Evolutionary conservation across 495 filamentous ascomycete genomes (phyloP), one percentile per base, ranked within the genome.

Genomic region (Oleoguttula mirabilis): DNA sequence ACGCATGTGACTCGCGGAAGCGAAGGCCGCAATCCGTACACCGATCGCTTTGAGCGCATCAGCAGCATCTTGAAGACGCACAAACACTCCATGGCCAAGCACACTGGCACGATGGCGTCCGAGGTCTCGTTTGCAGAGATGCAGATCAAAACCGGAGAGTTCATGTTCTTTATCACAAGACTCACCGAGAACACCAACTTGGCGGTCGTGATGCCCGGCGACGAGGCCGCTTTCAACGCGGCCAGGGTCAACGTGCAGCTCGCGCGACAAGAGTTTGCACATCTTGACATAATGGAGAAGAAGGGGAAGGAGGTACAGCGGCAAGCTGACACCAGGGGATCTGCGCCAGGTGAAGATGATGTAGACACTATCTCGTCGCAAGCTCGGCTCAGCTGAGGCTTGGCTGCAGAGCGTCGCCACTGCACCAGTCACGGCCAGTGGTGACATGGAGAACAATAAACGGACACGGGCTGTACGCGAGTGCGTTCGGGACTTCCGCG

Each of bases 171-270:
- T 58, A 79, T 93, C 31, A 79, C 80, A 48, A 82, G 87, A 41
- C 80, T 98, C 53, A 98, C 90, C 0, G 85, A 88, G 27, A 98
- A 98, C 55, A 96, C 90, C 8, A 96, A 95, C 55, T 80, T 96
- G 37, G 80, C 93, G 43, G 80, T 88, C 0, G 81, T 88, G 15
- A 75, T 94, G 50, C 87, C 88, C 0, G 85, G 86, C 0, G 83
- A 84, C 10, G 88, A 92, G 54, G 79, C 81, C 4, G 73, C 83
- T 24, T 88, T 88, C 57, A 94, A 94, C 47, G 80, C 79, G 43
- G 87, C 88, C 15, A 73, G 86, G 58, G 61, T 94, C 52, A 96
- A 96, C 55, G 86, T 88, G 48, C 76, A 80, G 55, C 75, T 90
- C 28, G 92, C 87, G 3, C 66, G 83, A 24, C 73, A 80, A 51